A percentile compares a stretch with the other conserved stretches of the same genome.
Conservation (phyloP, 306 rosid genomes). For the Citrullus colocynthis region DNA sequence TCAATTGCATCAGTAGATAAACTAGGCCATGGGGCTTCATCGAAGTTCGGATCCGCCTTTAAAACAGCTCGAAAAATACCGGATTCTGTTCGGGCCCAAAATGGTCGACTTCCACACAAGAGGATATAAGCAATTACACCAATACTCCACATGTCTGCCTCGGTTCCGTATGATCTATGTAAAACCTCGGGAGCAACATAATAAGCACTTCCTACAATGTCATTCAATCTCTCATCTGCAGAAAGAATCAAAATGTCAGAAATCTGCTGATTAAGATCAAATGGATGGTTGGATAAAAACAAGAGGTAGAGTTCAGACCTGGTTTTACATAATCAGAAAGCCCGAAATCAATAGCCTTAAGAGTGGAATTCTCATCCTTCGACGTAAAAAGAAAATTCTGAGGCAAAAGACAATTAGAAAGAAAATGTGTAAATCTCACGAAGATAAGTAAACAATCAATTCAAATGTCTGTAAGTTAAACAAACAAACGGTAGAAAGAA, state of each 20-base stretch:
- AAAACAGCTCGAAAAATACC: slow-evolving; percentile 78
- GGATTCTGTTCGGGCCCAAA: slow-evolving; percentile 79
- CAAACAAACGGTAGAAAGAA: background rate
- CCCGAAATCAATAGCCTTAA: slow-evolving; percentile 79
- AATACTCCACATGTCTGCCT: slow-evolving; percentile 89
- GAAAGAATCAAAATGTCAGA: background rate
- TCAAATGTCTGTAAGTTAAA: background rate
- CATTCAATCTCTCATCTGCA: slow-evolving; percentile 77
- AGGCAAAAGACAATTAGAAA: slow-evolving; percentile 14
- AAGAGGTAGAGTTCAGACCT: slow-evolving; percentile 25
- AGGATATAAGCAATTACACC: slow-evolving; percentile 84
- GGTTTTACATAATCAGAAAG: slow-evolving; percentile 85
- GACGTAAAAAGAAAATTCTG: slow-evolving; percentile 74
- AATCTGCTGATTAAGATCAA: background rate
- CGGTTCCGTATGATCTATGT: slow-evolving; percentile 76
- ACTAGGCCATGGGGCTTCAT: slow-evolving; percentile 83
- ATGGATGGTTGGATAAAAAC: background rate
- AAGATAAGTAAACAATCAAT: background rate
- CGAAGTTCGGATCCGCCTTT: slow-evolving; percentile 76
- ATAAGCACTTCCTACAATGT: slow-evolving; percentile 81
- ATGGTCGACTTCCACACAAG: slow-evolving; percentile 78
- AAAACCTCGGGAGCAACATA: slow-evolving; percentile 89
- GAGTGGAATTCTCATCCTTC: slow-evolving; percentile 42
- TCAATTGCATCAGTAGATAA: slow-evolving; percentile 63
- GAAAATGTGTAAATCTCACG: background rate